Conservation (phyloP, 1,139 yeast species). For the Suhomyces yuchorum region DNA sequence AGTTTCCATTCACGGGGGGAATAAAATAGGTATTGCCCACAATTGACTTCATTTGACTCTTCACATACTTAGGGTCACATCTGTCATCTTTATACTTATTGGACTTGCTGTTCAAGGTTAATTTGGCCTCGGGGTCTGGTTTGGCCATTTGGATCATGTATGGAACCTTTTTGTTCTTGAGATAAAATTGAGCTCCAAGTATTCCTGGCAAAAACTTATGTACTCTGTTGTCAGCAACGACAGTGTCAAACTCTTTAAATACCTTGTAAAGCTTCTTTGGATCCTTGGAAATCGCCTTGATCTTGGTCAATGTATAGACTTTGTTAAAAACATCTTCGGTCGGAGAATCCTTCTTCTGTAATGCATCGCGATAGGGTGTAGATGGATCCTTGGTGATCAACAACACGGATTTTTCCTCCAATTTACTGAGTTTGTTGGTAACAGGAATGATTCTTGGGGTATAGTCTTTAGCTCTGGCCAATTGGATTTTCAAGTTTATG, state of each 20-base stretch:
- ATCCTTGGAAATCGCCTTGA: conserved; percentile 49
- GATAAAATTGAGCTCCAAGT: conserved; percentile 58
- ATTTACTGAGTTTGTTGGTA: conserved; percentile 49
- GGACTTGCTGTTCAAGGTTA: conserved; percentile 33
- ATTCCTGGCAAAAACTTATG: conserved; percentile 58
- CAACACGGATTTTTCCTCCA: conserved; percentile 52
- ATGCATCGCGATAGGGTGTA: conserved; percentile 49
- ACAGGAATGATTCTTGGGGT: conserved; percentile 68
- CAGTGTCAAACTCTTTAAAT: conserved; percentile 62
- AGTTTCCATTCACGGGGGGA: conserved; percentile 59
- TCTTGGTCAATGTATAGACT: conserved; percentile 57
- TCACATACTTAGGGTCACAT: conserved; percentile 62
- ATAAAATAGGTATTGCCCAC: conserved; percentile 60
- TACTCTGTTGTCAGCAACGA: conserved; percentile 66
- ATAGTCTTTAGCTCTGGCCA: conserved; percentile 53
- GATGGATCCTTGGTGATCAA: conserved; percentile 73
- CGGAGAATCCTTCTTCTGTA: conserved; percentile 50
- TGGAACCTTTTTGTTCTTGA: conserved; percentile 63
- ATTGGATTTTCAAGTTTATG: conserved; percentile 53
- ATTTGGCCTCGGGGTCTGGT: conserved; percentile 44
- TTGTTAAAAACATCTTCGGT: conserved; percentile 63
- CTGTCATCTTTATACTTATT: conserved; percentile 52
- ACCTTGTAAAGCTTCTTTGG: conserved; percentile 47
- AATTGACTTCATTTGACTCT: conserved; percentile 61
- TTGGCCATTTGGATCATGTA: conserved; percentile 65